Evolutionary conservation across 1,139 yeast species (phyloP).

Genomic region (Arxiozyma bovina): DNA sequence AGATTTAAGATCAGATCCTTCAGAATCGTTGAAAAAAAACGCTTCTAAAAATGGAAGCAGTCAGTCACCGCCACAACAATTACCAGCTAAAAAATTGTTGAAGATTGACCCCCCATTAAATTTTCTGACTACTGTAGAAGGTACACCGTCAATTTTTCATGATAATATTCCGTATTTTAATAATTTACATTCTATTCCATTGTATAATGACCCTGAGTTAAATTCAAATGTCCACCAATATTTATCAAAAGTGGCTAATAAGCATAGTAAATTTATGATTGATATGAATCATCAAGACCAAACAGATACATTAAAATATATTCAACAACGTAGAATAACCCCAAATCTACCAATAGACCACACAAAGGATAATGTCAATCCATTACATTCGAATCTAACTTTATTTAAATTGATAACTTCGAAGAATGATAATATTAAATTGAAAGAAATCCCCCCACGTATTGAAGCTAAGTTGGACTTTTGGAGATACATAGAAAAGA

Average conservation of each 20-base stretch:
- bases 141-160: background rate
- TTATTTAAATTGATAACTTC: background rate
- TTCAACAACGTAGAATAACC: background rate
- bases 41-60: background rate
- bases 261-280: background rate
- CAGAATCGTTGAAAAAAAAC: background rate
- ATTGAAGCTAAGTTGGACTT: background rate
- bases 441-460: background rate
- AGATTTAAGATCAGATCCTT: background rate
- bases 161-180: constrained; percentile 1
- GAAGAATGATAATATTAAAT: background rate
- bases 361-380: background rate
- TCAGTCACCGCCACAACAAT: background rate
- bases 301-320: background rate
- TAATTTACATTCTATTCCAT: background rate
- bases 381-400: background rate
- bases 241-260: background rate
- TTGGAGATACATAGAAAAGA: constrained; percentile 15
- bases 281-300: background rate
- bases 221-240: background rate
- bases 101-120: background rate
- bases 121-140: background rate
- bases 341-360: background rate
- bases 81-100: background rate
- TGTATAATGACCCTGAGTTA: background rate